These are phyloP conservation scores for Funneliformis caledonium DNA, from an alignment of 371 early-diverging fungal species.

Conservation along the genomic window DNA sequence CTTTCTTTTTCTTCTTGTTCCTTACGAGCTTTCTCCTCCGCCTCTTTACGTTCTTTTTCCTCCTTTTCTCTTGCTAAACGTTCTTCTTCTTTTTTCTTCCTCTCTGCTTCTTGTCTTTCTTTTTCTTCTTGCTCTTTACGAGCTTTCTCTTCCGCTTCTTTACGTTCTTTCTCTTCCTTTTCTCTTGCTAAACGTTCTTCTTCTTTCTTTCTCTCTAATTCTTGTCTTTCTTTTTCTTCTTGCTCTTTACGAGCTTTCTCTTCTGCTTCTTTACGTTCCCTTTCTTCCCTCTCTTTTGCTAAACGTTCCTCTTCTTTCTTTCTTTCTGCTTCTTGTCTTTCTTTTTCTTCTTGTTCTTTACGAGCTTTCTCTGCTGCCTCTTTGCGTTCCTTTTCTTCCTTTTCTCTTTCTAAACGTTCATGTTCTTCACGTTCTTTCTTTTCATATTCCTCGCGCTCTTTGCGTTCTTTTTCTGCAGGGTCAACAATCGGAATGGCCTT, in stretches of 20 bases:
- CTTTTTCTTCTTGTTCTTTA: constrained; percentile 2
- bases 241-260: neutral
- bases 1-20: constrained; percentile 19
- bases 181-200: constrained; percentile 14
- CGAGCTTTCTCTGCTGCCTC: neutral
- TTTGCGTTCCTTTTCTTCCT: neutral
- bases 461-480: constrained; percentile 30
- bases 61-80: neutral
- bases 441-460: constrained; percentile 21
- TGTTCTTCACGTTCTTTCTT: constrained; percentile 28
- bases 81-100: constrained; percentile 1
- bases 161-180: constrained; percentile 31
- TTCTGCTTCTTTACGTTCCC: constrained; percentile 2
- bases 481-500: constrained; percentile 29
- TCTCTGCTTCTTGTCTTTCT: constrained; percentile 9
- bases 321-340: neutral
- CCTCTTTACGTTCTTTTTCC: constrained; percentile 13
- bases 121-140: neutral
- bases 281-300: neutral
- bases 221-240: constrained; percentile 10
- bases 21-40: neutral
- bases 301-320: constrained; percentile 7
- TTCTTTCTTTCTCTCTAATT: neutral
- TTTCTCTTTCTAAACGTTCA: constrained; percentile 2
- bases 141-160: constrained; percentile 23